Conservation (phyloP, 1,284 basidiomycete genomes). For the Phlebopus sp. region DNA sequence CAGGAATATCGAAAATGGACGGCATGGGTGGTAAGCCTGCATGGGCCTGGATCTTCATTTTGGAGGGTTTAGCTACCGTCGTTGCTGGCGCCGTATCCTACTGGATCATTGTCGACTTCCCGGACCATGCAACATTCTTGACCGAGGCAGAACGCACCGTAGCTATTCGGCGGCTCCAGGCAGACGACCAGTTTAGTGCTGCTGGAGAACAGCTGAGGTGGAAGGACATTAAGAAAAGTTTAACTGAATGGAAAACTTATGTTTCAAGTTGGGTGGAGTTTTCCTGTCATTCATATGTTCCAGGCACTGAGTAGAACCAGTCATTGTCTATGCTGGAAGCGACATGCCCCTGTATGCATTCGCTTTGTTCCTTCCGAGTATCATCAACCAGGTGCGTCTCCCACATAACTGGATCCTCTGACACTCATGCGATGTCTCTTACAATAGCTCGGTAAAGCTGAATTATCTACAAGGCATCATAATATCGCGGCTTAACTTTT, state of each 20-base stretch:
- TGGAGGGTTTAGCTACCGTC: slow-evolving; percentile 66
- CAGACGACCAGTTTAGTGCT: slow-evolving; percentile 72
- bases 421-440: not conserved
- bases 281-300: not conserved
- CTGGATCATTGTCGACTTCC: slow-evolving; percentile 81
- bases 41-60: slow-evolving; percentile 74
- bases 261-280: slow-evolving; percentile 46
- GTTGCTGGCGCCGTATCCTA: slow-evolving; percentile 64
- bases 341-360: slow-evolving; percentile 73
- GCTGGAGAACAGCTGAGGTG: slow-evolving; percentile 61
- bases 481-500: slow-evolving; percentile 6
- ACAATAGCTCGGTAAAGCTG: slow-evolving; percentile 45
- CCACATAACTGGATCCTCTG: slow-evolving; percentile 22
- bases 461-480: slow-evolving; percentile 18
- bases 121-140: slow-evolving; percentile 76
- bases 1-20: slow-evolving; percentile 65
- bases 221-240: slow-evolving; percentile 60
- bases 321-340: slow-evolving; percentile 53
- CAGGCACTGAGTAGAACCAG: slow-evolving; percentile 29
- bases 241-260: slow-evolving; percentile 76
- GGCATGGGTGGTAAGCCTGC: slow-evolving; percentile 63
- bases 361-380: slow-evolving; percentile 68
- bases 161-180: slow-evolving; percentile 63
- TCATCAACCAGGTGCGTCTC: slow-evolving; percentile 57
- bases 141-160: slow-evolving; percentile 66